phyloP scores from a whole-genome alignment of 768 basidiomycete species.

The Trametes meyenii region DNA sequence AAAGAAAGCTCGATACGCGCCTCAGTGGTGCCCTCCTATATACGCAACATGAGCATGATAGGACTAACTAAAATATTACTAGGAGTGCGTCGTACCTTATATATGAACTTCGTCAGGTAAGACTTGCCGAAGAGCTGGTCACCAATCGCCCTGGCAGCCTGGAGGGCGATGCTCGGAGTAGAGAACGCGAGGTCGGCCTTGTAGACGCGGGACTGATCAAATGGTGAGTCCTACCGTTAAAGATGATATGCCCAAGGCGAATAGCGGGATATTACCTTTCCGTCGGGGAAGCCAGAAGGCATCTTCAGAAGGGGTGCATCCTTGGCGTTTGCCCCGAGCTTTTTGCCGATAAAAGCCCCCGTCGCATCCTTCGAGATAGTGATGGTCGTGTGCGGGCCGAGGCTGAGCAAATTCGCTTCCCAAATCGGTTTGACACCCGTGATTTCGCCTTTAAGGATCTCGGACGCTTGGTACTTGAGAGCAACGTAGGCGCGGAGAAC shows the following conservation, averaged over 20 bases:
- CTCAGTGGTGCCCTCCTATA: neutral
- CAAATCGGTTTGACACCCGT: neutral
- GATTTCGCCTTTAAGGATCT: conserved; percentile 1
- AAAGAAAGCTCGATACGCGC: conserved; percentile 3
- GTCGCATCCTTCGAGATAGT: conserved; percentile 2
- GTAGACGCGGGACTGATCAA: conserved; percentile 1
- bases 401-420: conserved; percentile 7
- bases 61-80: neutral
- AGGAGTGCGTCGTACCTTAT: neutral
- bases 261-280: neutral
- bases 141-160: neutral
- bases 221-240: no score
- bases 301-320: neutral
- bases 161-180: neutral
- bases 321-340: neutral
- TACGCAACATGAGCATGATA: neutral
- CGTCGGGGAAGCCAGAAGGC: neutral
- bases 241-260: no score
- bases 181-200: conserved; percentile 4
- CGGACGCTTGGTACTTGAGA: neutral
- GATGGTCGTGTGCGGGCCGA: neutral
- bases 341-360: neutral
- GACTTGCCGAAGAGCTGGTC: neutral
- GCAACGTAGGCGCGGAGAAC: conserved; percentile 10
- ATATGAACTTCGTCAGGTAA: conserved; percentile 1